Base-by-base conservation (phyloP, 768 basidiomycete genomes). In the Boletales sp. region DNA sequence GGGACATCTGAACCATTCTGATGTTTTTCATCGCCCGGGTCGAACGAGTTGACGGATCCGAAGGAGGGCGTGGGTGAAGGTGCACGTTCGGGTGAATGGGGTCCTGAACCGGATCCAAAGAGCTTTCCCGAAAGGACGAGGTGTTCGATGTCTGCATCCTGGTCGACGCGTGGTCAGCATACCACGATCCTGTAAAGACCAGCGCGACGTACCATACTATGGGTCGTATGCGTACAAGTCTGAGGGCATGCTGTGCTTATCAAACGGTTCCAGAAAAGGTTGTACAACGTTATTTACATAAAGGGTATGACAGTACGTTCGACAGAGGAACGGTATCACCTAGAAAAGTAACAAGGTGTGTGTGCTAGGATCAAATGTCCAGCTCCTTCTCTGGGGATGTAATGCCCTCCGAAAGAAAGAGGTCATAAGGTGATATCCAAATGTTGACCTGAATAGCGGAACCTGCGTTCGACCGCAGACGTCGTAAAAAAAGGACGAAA, bases 121-220 rank as follows among this genome's bases (percentile, higher is more conserved):
- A 91, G 76, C 56, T 82, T 81, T 36, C 90, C 90, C 13, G 90
- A 90, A 37, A 89, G 81, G 40, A 88, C 81, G 30, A 87, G 74
- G 45, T 82, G 79, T 62, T 90, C 87, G 45, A 90, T 77, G 60
- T 84, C 75, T 2, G 70, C 72, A 45, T 72, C 57, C 70, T 71
- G 32, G 36, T 31, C 15, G 44, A 50, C 15, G 17, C 12, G 19
- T 42, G 12, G 43, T 64, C 32, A 54, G 44, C 4, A 21, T 36
- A 18, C 12, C 32, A 38, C 8, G 5, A 31, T 13, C 14, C 1
- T 17, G 31, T 33, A 12, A 39, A 18, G 34, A 37, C 17, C 15
- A 14, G 19, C 14, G 25, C 2, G 39, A 19, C 55, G 8, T 44
- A 64, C 64, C 64, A 66, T 57, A 9, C n/a, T 28, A 6, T 4